Conservation (phyloP, 2,329 filamentous ascomycete species). For the Botrytis sinoallii region DNA sequence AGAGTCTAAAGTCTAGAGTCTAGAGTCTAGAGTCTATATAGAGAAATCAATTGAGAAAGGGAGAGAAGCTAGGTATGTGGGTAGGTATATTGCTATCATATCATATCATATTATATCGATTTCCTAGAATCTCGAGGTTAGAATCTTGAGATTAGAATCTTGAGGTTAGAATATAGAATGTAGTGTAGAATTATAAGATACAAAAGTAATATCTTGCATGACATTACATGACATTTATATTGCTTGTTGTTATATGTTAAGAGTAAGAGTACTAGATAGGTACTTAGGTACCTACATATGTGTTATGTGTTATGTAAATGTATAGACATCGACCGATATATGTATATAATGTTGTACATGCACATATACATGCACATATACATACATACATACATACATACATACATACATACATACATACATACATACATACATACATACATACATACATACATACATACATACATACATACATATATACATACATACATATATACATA, state of each 20-base stretch:
- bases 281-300: neutral
- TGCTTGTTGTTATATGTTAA: neutral
- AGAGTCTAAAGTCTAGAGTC: too few relatives aligned
- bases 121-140: too few relatives aligned
- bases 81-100: too few relatives aligned
- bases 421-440: neutral
- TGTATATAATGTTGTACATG: neutral
- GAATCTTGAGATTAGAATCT: too few relatives aligned
- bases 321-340: neutral
- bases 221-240: neutral
- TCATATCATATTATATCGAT: neutral
- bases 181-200: neutral
- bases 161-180: too few relatives aligned
- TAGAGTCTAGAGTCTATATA: rapidly evolving
- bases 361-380: neutral
- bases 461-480: too few relatives aligned
- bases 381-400: too few relatives aligned
- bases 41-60: neutral
- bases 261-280: too few relatives aligned
- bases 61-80: too few relatives aligned
- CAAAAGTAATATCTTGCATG: neutral
- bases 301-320: neutral
- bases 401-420: neutral
- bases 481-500: neutral
- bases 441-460: neutral